Percentiles rank a stretch among this genome's conserved stretches.
Conservation (phyloP, 352 stramenopile species). For the Ophiocytium majus region DNA sequence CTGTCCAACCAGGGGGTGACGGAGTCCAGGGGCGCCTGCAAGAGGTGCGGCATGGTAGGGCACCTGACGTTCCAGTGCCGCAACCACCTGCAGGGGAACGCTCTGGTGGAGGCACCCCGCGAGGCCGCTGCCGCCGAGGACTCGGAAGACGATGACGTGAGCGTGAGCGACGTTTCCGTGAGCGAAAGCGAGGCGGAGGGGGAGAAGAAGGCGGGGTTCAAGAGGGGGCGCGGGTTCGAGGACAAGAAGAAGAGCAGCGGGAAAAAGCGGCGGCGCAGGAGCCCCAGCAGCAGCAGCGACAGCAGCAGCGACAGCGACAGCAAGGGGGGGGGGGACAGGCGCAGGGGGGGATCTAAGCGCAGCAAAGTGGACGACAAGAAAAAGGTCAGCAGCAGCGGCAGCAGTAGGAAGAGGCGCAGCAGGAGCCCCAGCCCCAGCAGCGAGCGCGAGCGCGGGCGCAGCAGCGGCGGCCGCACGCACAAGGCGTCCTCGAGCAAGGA, state of each 20-base stretch:
- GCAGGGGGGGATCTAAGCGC: slow-evolving; percentile 25
- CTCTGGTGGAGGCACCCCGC: slow-evolving; percentile 18
- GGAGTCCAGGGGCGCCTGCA: slow-evolving; percentile 34
- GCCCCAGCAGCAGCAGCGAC: background rate
- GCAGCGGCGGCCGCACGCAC: no score
- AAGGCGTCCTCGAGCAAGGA: background rate
- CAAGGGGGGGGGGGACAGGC: slow-evolving; percentile 19
- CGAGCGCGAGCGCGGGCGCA: no score
- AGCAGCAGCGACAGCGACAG: background rate
- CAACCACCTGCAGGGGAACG: slow-evolving; percentile 64
- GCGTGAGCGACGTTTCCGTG: slow-evolving; percentile 55
- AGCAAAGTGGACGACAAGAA: background rate
- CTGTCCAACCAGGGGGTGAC: slow-evolving; percentile 84
- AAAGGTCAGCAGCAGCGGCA: slow-evolving; percentile 17
- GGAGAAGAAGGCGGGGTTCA: slow-evolving; percentile 40
- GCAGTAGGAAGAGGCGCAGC: background rate
- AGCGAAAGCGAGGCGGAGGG: slow-evolving; percentile 64
- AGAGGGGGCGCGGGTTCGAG: background rate
- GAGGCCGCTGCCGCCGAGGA: background rate
- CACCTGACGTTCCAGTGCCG: slow-evolving; percentile 83
- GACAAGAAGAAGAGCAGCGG: slow-evolving; percentile 7
- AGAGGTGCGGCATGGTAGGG: slow-evolving; percentile 78
- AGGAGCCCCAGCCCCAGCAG: background rate
- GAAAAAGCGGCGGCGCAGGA: background rate
- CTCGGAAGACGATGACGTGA: slow-evolving; percentile 45